A percentile compares a stretch with the other conserved stretches of the same genome.
phyloP scores from a whole-genome alignment of 202 grass and related monocot species.

The Carex arenaria region DNA sequence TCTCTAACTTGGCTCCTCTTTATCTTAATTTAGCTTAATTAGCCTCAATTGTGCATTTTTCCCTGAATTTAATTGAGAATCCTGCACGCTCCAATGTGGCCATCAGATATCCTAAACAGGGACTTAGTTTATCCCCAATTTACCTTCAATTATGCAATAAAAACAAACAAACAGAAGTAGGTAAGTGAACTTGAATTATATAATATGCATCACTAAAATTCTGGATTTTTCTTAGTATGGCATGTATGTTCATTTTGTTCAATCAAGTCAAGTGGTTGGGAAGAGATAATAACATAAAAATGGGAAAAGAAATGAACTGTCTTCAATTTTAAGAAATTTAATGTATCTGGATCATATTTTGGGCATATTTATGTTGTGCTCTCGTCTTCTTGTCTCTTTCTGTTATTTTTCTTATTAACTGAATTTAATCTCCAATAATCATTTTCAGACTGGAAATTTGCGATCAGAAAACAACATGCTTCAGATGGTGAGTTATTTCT shows the following conservation, averaged over 20 bases:
- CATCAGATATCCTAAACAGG: neutral
- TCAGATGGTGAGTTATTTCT: conserved; percentile 55
- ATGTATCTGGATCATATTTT: neutral
- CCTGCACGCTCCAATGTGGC: neutral
- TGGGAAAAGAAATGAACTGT: neutral
- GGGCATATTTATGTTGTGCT: neutral
- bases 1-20: neutral
- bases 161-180: neutral
- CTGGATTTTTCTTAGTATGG: neutral
- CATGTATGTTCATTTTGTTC: neutral
- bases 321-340: neutral
- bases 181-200: neutral
- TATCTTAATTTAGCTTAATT: neutral
- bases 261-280: neutral
- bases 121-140: neutral
- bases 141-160: neutral
- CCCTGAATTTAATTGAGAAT: neutral
- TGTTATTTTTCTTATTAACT: neutral
- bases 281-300: neutral
- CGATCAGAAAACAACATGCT: conserved; percentile 48
- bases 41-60: neutral
- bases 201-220: neutral
- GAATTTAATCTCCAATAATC: neutral
- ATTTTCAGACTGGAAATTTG: conserved; percentile 49
- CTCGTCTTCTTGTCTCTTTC: neutral